phyloP scores from a whole-genome alignment of 352 stramenopile genomes.

The Globisporangium nodosum region DNA sequence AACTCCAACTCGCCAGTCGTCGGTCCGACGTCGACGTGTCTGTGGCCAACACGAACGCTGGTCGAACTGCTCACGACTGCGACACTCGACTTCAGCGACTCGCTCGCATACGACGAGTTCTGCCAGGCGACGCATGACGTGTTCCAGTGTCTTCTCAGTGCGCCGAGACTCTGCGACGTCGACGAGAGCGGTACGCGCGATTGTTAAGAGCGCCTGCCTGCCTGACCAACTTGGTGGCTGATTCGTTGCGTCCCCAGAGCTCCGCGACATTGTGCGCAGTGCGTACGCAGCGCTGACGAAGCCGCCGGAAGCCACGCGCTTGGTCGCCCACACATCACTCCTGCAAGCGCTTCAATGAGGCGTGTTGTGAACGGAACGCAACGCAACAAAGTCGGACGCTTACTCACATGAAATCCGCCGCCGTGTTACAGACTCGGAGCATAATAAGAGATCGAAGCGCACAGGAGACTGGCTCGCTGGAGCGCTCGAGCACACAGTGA shows the following conservation, averaged over 20 bases:
- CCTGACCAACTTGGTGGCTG: not conserved
- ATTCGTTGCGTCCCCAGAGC: not conserved
- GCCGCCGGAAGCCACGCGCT: no score
- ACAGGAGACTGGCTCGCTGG: no score
- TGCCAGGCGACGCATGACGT: slow-evolving; percentile 2
- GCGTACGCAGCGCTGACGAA: not conserved
- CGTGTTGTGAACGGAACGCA: no score
- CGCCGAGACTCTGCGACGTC: slow-evolving; percentile 6
- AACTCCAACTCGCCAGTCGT: not conserved
- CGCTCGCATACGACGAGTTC: slow-evolving; percentile 1
- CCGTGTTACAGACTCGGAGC: no score
- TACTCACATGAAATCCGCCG: no score
- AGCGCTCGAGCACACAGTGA: no score
- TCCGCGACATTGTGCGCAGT: not conserved
- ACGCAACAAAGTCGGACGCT: no score
- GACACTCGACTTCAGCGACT: not conserved
- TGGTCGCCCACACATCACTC: no score
- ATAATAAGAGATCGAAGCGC: no score
- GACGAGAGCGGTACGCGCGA: slow-evolving; percentile 1
- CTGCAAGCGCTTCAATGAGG: no score
- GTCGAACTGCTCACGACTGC: slow-evolving; percentile 4
- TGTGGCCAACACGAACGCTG: slow-evolving; percentile 8
- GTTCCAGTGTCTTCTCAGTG: slow-evolving; percentile 4
- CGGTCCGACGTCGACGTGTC: not conserved
- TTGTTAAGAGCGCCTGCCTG: no score